Evolutionary conservation across 768 basidiomycete genomes (phyloP).

Genomic region (Termitomyces sp.): DNA sequence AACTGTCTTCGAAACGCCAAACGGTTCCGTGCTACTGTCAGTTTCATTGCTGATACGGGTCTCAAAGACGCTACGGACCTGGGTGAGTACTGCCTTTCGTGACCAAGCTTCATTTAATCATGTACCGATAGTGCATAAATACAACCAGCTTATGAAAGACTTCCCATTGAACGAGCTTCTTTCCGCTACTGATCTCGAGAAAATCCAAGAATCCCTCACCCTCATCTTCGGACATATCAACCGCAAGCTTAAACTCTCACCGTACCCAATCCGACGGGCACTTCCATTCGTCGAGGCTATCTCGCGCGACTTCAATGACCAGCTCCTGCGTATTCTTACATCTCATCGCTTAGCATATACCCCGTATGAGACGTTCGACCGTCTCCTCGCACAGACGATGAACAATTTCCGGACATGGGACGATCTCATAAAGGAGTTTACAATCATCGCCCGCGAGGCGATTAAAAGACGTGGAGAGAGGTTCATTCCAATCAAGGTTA

Average conservation of each 20-base stretch:
- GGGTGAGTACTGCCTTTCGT: slow-evolving; percentile 40
- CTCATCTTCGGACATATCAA: slow-evolving; percentile 93
- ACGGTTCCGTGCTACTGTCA: slow-evolving; percentile 94
- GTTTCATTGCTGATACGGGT: slow-evolving; percentile 97
- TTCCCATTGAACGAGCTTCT: slow-evolving; percentile 96
- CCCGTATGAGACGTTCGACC: slow-evolving; percentile 92
- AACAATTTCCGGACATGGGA: slow-evolving; percentile 87
- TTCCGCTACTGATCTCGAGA: slow-evolving; percentile 93
- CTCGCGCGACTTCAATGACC: slow-evolving; percentile 95
- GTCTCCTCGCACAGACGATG: slow-evolving; percentile 68
- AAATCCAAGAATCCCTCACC: slow-evolving; percentile 83
- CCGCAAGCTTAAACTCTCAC: slow-evolving; percentile 92
- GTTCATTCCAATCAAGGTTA: slow-evolving; percentile 96
- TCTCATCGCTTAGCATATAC: slow-evolving; percentile 91
- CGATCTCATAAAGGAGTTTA: slow-evolving; percentile 87
- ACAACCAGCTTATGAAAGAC: slow-evolving; percentile 98
- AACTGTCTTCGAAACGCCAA: slow-evolving; percentile 94
- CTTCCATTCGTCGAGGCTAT: slow-evolving; percentile 98
- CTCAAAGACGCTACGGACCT: slow-evolving; percentile 89
- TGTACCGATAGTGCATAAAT: slow-evolving; percentile 75
- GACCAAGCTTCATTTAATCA: neutral
- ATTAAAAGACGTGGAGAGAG: slow-evolving; percentile 84
- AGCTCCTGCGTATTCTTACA: slow-evolving; percentile 84
- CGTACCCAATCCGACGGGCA: slow-evolving; percentile 93
- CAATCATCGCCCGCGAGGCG: slow-evolving; percentile 88